Evolutionary conservation across 2,329 filamentous ascomycete species (phyloP).

Genomic region (Arthrinium phaeospermum): DNA sequence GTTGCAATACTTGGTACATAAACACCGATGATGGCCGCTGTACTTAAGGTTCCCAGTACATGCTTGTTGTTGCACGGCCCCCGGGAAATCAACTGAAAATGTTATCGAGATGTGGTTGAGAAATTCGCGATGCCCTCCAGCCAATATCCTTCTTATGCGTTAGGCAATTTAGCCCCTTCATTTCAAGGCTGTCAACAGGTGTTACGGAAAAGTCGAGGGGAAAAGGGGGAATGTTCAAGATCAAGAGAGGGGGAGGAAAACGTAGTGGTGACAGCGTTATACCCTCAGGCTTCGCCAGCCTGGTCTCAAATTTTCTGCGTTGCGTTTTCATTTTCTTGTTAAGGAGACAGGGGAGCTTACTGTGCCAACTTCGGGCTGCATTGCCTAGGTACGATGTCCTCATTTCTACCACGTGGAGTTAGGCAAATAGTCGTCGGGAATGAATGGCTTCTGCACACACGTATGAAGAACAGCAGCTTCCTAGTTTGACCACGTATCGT

Average conservation of each 20-base stretch:
- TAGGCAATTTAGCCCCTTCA: background rate
- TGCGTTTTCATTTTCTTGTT: background rate
- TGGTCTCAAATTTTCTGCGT: constrained; percentile 15
- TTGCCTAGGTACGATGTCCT: background rate
- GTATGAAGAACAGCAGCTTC: too few species aligned
- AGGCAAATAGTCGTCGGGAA: background rate
- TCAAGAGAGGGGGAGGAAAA: background rate
- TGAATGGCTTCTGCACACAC: background rate
- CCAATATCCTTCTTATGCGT: background rate
- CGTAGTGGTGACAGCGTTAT: background rate
- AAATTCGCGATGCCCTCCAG: background rate
- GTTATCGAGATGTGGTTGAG: background rate
- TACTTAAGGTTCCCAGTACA: background rate
- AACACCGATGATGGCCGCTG: background rate
- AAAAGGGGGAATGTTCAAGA: background rate
- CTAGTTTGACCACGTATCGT: background rate
- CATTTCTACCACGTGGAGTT: background rate
- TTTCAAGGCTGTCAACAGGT: background rate
- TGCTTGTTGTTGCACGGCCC: background rate
- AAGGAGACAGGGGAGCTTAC: background rate
- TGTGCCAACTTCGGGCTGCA: background rate
- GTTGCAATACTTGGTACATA: background rate
- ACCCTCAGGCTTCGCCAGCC: constrained; percentile 23
- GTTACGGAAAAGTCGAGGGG: background rate
- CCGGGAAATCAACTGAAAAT: background rate